Evolutionary conservation across 352 stramenopile genomes (phyloP), one percentile per base, ranked within the genome.

Genomic region (Globisporangium paddicum): DNA sequence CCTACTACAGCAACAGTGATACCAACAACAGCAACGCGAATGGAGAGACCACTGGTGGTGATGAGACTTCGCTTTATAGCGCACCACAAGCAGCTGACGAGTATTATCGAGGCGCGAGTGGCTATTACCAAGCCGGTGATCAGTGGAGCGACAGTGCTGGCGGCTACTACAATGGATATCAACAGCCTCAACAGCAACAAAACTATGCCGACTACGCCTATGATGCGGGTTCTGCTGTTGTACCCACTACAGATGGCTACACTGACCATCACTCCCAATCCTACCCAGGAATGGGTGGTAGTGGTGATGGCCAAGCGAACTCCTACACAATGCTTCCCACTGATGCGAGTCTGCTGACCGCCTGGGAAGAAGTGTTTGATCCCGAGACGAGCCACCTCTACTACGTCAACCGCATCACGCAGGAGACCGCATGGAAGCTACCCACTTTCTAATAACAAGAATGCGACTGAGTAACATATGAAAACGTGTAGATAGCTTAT

Each of bases 291-390:
- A 46, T 46, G 23, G 25, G 46, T 45, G 34, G 21, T 26, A 35
- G 34, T 23, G 14, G 25, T 35, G 45, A 23, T 6, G 45, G 23
- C 44, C 30, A 26, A n/a, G 26, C 21, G 34, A 41, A 48, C n/a
- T 34, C 9, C 9, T 42, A 54, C 32, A 30, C 49, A 9, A 25
- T 25, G 34, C 16, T 16, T 37, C 9, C 9, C 37, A 23, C 14
- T 30, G 26, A 6, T 37, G 16, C 4, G 18, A 53, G 11, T n/a
- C 7, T 28, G 3, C 21, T n/a, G 30, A 14, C 18, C 3, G n/a
- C 47, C 10, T 93, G 79, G 81, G 74, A 82, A 44, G 79, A 90
- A 70, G 76, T 86, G 18, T 89, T 83, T 58, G 79, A 93, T 52
- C 69, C 80, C 2, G 38, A 56, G 44, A 74, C 75, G 3, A 58